phyloP scores from a whole-genome alignment of 2,329 filamentous ascomycete species.

The Penicillium sp. region DNA sequence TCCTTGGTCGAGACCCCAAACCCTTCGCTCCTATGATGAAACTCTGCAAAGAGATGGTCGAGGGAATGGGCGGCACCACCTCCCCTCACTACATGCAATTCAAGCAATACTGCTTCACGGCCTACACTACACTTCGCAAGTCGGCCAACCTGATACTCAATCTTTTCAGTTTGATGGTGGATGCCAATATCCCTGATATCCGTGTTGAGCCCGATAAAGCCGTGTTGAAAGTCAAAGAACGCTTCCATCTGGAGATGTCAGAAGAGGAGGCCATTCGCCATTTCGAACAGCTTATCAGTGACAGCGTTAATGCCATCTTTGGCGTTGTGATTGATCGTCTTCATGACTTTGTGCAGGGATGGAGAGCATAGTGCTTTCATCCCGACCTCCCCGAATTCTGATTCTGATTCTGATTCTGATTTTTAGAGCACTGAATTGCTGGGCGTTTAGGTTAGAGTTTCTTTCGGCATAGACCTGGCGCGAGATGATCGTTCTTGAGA shows the following conservation, averaged over 20 bases:
- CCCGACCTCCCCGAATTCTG: not conserved
- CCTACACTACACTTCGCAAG: slow-evolving; percentile 89
- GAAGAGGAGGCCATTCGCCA: slow-evolving; percentile 91
- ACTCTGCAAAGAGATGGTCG: slow-evolving; percentile 95
- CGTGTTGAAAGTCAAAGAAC: slow-evolving; percentile 90
- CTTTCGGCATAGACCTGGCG: slow-evolving; percentile 8
- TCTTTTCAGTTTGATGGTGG: slow-evolving; percentile 93
- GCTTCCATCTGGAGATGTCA: slow-evolving; percentile 87
- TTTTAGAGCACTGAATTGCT: not conserved
- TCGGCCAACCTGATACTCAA: slow-evolving; percentile 91
- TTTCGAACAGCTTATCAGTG: slow-evolving; percentile 87
- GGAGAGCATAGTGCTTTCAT: slow-evolving; percentile 64
- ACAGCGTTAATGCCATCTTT: slow-evolving; percentile 85
- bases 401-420: not conserved
- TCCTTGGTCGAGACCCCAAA: slow-evolving; percentile 94
- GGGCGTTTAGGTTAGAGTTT: not conserved
- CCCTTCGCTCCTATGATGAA: slow-evolving; percentile 98
- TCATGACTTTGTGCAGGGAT: slow-evolving; percentile 91
- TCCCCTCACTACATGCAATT: slow-evolving; percentile 85
- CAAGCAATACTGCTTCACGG: slow-evolving; percentile 94
- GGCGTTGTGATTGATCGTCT: slow-evolving; percentile 93
- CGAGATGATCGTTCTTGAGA: slow-evolving; percentile 10
- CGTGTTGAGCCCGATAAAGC: slow-evolving; percentile 90
- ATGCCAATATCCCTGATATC: slow-evolving; percentile 96
- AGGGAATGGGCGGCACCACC: slow-evolving; percentile 88